phyloP scores from a whole-genome alignment of 1,139 yeast genomes.

The Hansenula lynferdii region DNA sequence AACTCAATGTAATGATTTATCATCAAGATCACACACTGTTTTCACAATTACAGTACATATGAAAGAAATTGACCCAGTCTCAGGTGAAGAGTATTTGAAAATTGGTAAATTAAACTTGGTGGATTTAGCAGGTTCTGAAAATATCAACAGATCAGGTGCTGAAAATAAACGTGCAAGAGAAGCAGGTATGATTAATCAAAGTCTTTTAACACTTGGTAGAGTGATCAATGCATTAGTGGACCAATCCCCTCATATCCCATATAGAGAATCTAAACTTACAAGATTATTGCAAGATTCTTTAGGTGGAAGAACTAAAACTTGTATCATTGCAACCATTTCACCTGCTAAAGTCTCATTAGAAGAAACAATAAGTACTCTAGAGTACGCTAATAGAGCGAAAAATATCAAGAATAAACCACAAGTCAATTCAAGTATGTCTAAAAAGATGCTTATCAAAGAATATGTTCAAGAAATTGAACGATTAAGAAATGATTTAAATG shows the following conservation, averaged over 20 bases:
- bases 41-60: conserved; percentile 58
- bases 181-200: conserved; percentile 86
- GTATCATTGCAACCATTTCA: conserved; percentile 64
- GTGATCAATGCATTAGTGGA: conserved; percentile 74
- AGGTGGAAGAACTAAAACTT: conserved; percentile 60
- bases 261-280: conserved; percentile 61
- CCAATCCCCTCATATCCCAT: conserved; percentile 66
- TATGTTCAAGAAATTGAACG: conserved; percentile 50
- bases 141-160: conserved; percentile 76
- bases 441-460: conserved; percentile 44
- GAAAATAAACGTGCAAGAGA: conserved; percentile 74
- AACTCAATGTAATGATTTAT: conserved; percentile 65
- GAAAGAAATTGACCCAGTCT: conserved; percentile 33
- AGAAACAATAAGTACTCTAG: conserved; percentile 78
- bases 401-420: conserved; percentile 74
- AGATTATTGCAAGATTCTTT: conserved; percentile 55
- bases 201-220: conserved; percentile 75
- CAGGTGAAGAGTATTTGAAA: conserved; percentile 37
- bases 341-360: conserved; percentile 72
- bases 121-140: conserved; percentile 88
- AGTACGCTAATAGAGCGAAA: conserved; percentile 81
- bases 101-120: conserved; percentile 72
- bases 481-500: conserved; percentile 55
- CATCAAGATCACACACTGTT: conserved; percentile 72
- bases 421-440: conserved; percentile 48